Conservation (phyloP, 306 rosid genomes). For the Begonia loranthoides region DNA sequence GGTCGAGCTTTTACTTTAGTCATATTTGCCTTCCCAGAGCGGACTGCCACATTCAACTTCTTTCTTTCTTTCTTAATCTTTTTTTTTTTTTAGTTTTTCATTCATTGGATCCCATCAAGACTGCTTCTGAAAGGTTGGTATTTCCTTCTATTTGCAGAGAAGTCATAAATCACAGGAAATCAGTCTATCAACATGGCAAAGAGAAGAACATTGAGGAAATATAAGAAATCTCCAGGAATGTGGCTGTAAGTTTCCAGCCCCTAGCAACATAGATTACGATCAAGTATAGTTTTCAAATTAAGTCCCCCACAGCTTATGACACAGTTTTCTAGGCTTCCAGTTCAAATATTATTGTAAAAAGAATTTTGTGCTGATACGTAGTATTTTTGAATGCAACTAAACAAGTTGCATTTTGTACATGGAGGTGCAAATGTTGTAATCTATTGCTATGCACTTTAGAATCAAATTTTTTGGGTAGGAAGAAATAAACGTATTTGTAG, state of each 20-base stretch:
- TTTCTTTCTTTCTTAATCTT: no score
- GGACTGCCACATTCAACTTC: no score
- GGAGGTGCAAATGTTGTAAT: background rate
- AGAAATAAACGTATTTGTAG: no score
- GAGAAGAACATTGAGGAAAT: constrained; percentile 26
- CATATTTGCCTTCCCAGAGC: no score
- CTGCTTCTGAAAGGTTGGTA: background rate
- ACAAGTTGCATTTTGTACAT: constrained; percentile 15
- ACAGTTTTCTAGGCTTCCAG: background rate
- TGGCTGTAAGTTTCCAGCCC: background rate
- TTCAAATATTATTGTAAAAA: background rate
- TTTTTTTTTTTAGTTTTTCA: no score
- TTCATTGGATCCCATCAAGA: no score
- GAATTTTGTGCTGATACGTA: background rate
- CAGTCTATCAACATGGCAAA: constrained; percentile 28
- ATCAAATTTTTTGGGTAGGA: no score
- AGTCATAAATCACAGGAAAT: constrained; percentile 35
- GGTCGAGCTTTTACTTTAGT: no score
- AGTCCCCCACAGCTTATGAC: background rate
- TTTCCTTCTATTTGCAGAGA: constrained; percentile 39
- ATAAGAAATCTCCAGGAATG: constrained; percentile 30
- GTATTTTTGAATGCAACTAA: constrained; percentile 20
- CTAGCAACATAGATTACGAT: background rate
- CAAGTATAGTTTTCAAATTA: constrained; percentile 1
- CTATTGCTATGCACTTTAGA: no score